phyloP scores from a whole-genome alignment of 83 land plant genomes.

The Isoetes engelmannii region DNA sequence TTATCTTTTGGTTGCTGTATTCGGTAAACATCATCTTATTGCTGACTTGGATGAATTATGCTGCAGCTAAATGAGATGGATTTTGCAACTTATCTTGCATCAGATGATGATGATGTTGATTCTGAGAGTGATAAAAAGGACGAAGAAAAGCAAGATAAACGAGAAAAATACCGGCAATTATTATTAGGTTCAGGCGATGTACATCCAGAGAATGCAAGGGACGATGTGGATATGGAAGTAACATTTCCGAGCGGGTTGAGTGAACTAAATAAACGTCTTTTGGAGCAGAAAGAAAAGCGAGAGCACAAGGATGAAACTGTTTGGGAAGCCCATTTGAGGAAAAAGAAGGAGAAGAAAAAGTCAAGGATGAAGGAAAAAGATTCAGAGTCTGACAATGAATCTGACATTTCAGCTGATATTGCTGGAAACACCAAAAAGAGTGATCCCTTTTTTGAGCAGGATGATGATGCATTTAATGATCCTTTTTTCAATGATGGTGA shows the following conservation, averaged over 20 bases:
- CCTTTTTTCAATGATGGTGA: conserved; percentile 23
- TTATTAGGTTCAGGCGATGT: conserved; percentile 22
- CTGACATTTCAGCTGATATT: no score
- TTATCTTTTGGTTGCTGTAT: not conserved
- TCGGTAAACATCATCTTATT: not conserved
- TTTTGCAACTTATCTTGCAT: conserved; percentile 57
- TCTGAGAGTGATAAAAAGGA: conserved; percentile 30
- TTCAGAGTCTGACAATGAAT: not conserved
- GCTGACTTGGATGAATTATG: conserved; percentile 1
- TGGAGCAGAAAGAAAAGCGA: conserved; percentile 57
- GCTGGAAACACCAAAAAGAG: conserved; percentile 14
- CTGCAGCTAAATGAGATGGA: conserved; percentile 74
- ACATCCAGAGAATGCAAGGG: conserved; percentile 20
- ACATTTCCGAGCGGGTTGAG: conserved; percentile 80
- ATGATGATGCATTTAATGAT: conserved; percentile 27
- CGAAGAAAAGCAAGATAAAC: conserved; percentile 24
- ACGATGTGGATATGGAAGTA: conserved; percentile 76
- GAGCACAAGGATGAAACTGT: conserved; percentile 63
- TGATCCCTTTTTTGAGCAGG: conserved; percentile 47
- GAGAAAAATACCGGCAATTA: conserved; percentile 45
- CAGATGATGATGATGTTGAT: conserved; percentile 49
- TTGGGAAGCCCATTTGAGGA: conserved; percentile 78
- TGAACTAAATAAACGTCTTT: conserved; percentile 68
- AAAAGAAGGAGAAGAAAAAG: conserved; percentile 69
- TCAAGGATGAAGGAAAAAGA: conserved; percentile 41